Conservation (phyloP, 2,329 filamentous ascomycete species). For the Aspergillus neoniger region DNA sequence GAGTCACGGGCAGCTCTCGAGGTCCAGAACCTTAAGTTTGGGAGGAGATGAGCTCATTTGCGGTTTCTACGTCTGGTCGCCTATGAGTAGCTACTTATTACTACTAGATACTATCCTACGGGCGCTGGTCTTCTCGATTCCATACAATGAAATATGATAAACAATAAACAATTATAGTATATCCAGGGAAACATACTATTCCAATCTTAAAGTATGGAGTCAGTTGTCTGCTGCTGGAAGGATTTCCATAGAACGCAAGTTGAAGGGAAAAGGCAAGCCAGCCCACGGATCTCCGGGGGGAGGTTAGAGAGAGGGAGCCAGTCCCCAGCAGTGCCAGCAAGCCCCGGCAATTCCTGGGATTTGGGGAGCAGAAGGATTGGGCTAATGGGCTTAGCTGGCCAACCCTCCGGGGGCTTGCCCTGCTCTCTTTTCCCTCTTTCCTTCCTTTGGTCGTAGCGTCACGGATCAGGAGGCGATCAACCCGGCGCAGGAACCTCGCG, state of each 20-base stretch:
- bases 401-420: not conserved
- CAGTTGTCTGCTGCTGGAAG: too few species aligned
- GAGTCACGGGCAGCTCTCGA: conserved; percentile 16
- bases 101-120: too few species aligned
- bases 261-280: not conserved
- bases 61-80: too few species aligned
- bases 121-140: too few species aligned
- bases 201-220: too few species aligned
- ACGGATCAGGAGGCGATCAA: conserved; percentile 25
- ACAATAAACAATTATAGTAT: too few species aligned
- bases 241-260: not conserved
- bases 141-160: too few species aligned
- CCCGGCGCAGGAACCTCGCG: conserved; percentile 32
- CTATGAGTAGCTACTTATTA: too few species aligned
- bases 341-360: not conserved
- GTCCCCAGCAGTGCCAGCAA: not conserved
- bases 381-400: not conserved
- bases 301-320: too few species aligned
- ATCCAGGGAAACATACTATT: too few species aligned
- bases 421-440: not conserved
- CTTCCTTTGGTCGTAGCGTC: conserved; percentile 11
- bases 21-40: conserved; percentile 5
- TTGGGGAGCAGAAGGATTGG: not conserved
- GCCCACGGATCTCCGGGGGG: not conserved
- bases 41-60: conserved; percentile 18